Base-by-base conservation (phyloP, 768 basidiomycete species). In the Trametes meyenii region DNA sequence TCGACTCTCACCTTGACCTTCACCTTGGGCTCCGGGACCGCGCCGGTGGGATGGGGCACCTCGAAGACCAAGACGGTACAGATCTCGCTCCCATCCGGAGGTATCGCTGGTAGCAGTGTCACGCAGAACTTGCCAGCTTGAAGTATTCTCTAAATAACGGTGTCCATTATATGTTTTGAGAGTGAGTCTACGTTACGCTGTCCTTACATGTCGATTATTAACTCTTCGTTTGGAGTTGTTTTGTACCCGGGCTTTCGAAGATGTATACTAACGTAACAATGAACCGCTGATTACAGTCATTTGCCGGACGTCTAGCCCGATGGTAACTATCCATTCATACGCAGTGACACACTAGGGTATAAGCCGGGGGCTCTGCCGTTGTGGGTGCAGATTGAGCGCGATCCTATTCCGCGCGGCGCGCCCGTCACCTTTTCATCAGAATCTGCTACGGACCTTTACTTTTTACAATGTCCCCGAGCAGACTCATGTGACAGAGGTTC, bases 91-190 rank as follows among this genome's bases (percentile, higher is more conserved):
- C 84, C 84, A 12, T 39, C 72, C 2, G 77, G 77, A 19, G 82
- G 81, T 1, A 50, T 75, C 3, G 81, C 79, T 17, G 84, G 85
- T 0, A 81, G 77, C 60, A 86, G 82, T 62, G 71, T 85, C 26
- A 63, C 68, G 21, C 67, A 63, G 45, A 63, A 24, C 8, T 42
- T 70, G 45, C 49, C 61, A 11, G 45, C 61, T 7, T 66, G 48
- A 50, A 14, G 51, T 1, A 24, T 33, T 11, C 45, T 6, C 12
- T n/a, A 21, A 44, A 44, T 17, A 21, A 24, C 24, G 10, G 21
- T 21, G 23, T 8, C 21, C 19, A 46, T 13, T 10, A 46, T 10
- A 11, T 24, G 6, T 46, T 46, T 13, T 21, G 45, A 24, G 24
- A 11, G 45, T 46, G 45, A 46, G 45, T 46, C 21, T 13, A 19